These are phyloP conservation scores for Phlebopus sp. DNA, from an alignment of 1,284 basidiomycete species.

Conservation along the genomic window DNA sequence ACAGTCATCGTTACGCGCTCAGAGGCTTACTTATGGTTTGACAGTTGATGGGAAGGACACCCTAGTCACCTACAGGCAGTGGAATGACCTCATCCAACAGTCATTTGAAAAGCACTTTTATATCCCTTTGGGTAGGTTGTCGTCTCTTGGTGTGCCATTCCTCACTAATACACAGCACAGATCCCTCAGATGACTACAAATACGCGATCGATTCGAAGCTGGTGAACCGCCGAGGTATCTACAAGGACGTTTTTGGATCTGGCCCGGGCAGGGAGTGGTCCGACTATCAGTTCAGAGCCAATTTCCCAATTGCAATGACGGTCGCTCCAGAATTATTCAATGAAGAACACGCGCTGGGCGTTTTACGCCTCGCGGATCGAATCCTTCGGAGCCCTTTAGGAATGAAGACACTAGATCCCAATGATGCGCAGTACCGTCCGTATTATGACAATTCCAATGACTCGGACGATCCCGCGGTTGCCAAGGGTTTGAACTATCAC, in stretches of 20 bases:
- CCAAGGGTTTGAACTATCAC: constrained; percentile 91
- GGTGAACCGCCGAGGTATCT: constrained; percentile 91
- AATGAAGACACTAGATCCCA: constrained; percentile 90
- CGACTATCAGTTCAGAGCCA: constrained; percentile 92
- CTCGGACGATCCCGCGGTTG: constrained; percentile 72
- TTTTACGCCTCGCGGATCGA: constrained; percentile 75
- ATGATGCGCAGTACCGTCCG: constrained; percentile 83
- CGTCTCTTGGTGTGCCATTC: background rate
- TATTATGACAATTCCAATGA: constrained; percentile 93
- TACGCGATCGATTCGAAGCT: constrained; percentile 73
- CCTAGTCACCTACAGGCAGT: constrained; percentile 86
- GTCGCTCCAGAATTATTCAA: constrained; percentile 96
- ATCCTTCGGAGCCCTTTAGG: constrained; percentile 81
- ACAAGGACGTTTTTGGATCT: constrained; percentile 96
- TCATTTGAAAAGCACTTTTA: constrained; percentile 93
- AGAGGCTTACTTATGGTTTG: constrained; percentile 7
- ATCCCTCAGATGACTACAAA: constrained; percentile 68
- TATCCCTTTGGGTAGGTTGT: constrained; percentile 69
- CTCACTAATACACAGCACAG: constrained; percentile 33
- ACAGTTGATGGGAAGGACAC: constrained; percentile 72
- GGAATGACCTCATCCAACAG: constrained; percentile 80
- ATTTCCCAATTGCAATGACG: constrained; percentile 95
- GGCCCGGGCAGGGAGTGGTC: constrained; percentile 87
- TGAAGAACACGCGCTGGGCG: constrained; percentile 72
- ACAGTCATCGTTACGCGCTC: background rate